Evolutionary conservation across 1,284 basidiomycete genomes (phyloP).

Genomic region (Mycosarcoma mackinlayi): DNA sequence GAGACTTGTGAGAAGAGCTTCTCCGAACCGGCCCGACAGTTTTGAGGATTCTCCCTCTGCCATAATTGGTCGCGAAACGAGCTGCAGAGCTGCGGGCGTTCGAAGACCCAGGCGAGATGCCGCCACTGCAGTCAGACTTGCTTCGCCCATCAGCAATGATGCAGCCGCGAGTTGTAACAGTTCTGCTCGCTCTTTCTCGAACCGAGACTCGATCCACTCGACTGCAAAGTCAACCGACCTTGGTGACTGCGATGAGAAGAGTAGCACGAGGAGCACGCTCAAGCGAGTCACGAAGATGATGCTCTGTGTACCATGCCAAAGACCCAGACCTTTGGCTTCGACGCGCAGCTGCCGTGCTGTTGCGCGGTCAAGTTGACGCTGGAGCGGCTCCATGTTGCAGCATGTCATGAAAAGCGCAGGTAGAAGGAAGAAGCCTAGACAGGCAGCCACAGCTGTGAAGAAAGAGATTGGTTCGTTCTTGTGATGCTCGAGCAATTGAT

Average conservation of each 20-base stretch:
- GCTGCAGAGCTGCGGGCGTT: slow-evolving; percentile 22
- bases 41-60: not conserved
- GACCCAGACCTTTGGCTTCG: slow-evolving; percentile 2
- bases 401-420: slow-evolving; percentile 5
- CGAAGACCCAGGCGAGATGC: slow-evolving; percentile 14
- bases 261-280: not conserved
- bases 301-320: slow-evolving; percentile 19
- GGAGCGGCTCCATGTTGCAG: slow-evolving; percentile 14
- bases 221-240: not conserved
- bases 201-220: not conserved
- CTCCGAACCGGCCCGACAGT: not conserved
- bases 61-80: slow-evolving; percentile 32
- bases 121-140: slow-evolving; percentile 10
- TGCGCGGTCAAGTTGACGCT: slow-evolving; percentile 20
- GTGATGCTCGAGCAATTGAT: not conserved
- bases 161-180: slow-evolving; percentile 9
- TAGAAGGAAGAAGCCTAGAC: not conserved
- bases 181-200: not conserved
- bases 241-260: not conserved
- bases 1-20: slow-evolving; percentile 29
- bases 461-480: slow-evolving; percentile 1
- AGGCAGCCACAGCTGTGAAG: not conserved
- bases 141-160: slow-evolving; percentile 13
- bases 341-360: slow-evolving; percentile 20
- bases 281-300: slow-evolving; percentile 5